A percentile compares a stretch with the other conserved stretches of the same genome.
phyloP scores from a whole-genome alignment of 768 basidiomycete species.

The Suillus spraguei region DNA sequence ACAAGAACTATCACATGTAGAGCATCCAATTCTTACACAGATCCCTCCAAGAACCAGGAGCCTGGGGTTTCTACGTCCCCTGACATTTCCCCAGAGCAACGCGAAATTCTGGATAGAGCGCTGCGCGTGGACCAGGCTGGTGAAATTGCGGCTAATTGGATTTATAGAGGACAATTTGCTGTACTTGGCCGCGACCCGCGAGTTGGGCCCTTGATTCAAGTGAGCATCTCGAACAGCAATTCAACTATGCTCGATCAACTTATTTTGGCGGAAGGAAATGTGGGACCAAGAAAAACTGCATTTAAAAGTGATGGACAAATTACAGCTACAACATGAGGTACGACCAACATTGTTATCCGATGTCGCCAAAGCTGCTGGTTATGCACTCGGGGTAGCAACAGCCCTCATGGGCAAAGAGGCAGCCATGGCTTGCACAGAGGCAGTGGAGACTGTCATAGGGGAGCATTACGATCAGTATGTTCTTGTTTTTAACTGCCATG shows the following conservation, averaged over 20 bases:
- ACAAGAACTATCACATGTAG: slow-evolving; percentile 15
- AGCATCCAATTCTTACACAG: slow-evolving; percentile 54
- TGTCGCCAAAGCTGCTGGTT: slow-evolving; percentile 85
- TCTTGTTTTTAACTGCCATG: not conserved
- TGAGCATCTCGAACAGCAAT: slow-evolving; percentile 31
- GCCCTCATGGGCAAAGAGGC: slow-evolving; percentile 90
- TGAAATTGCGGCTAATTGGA: slow-evolving; percentile 94
- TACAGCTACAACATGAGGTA: slow-evolving; percentile 81
- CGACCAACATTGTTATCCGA: slow-evolving; percentile 85
- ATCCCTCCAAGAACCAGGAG: slow-evolving; percentile 36
- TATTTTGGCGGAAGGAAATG: slow-evolving; percentile 73
- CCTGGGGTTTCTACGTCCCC: slow-evolving; percentile 60
- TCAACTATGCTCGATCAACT: slow-evolving; percentile 9
- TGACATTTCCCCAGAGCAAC: slow-evolving; percentile 51
- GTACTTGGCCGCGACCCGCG: slow-evolving; percentile 63
- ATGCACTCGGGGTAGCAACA: slow-evolving; percentile 82
- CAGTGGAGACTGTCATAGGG: slow-evolving; percentile 96
- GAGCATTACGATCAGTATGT: slow-evolving; percentile 98
- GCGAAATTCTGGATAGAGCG: slow-evolving; percentile 58
- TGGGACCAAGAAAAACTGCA: slow-evolving; percentile 97
- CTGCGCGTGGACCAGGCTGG: slow-evolving; percentile 95
- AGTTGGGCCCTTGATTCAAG: slow-evolving; percentile 74
- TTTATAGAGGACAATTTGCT: slow-evolving; percentile 86
- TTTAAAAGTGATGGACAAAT: slow-evolving; percentile 79
- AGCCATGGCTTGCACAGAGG: slow-evolving; percentile 98